Base-by-base conservation (phyloP, 257 asterid species). In the Plantago elongata region DNA sequence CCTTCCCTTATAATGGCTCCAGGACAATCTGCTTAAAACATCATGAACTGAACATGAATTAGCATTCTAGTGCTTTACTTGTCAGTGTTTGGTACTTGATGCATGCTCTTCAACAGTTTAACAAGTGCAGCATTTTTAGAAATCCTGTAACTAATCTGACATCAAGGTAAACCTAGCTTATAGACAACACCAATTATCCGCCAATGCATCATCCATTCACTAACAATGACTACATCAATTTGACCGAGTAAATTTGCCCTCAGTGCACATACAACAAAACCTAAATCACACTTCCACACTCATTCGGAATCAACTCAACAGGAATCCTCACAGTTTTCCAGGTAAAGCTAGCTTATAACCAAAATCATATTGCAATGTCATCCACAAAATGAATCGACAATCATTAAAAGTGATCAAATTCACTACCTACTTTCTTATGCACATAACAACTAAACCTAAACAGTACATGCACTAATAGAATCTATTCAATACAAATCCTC, bases 11-110 rank as follows among this genome's bases (percentile, higher is more conserved):
- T 30, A 47, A 40, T 11, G 15, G 45, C 38, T 49, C 9, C 45
- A 30, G 18, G 37, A n/a, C 45, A 4, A 13, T 58, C 71, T 66
- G 51, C 14, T 48, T 43, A 54, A 22, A 22, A 47, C 30, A 9
- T 22, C 49, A 57, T n/a, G 30, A 63, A 16, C 2, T 22, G 22
- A 63, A 16, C 60, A 10, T 14, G 16, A 46, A 29, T 46, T 50
- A 15, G 13, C 34, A 49, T 5, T 13, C n/a, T 12, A 50, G 60
- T 55, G 12, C 14, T 52, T 18, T 0, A 27, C 8, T 34, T 34
- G 27, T n/a, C 17, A 11, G 60, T 54, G 27, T 54, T 1, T 18
- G 60, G 17, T 9, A 62, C 18, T 30, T 62, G 6, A 63, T n/a
- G 13, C 34, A 9, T 16, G 34, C 43, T 47, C 48, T 37, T 13